A percentile compares a stretch with the other conserved stretches of the same genome.
phyloP scores from a whole-genome alignment of 768 basidiomycete genomes.

The Tricholoma terreum region DNA sequence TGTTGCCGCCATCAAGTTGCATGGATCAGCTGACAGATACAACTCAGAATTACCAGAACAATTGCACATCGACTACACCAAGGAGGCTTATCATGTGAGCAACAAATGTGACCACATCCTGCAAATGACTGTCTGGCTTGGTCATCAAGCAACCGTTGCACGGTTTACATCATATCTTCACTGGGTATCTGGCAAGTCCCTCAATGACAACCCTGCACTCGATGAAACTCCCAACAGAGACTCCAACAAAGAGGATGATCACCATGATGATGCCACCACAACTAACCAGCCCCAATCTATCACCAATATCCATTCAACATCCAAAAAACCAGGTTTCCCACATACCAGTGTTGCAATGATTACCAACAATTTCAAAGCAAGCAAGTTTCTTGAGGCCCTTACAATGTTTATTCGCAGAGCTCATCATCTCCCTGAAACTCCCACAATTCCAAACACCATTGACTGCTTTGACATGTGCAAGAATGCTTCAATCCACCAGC shows the following conservation, averaged over 20 bases:
- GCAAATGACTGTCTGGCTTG: not conserved
- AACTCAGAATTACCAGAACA: not conserved
- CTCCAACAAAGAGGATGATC: not conserved
- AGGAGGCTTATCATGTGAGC: too few relatives aligned
- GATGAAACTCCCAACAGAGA: not conserved
- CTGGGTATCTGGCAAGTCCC: not conserved
- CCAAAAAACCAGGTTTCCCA: not conserved
- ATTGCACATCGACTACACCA: too few relatives aligned
- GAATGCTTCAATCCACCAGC: too few relatives aligned
- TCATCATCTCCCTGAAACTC: not conserved
- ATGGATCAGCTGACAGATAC: not conserved
- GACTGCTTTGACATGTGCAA: not conserved
- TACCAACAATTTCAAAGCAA: not conserved
- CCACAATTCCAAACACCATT: not conserved
- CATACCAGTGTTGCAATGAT: not conserved
- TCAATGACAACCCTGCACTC: not conserved
- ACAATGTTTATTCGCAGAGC: too few relatives aligned
- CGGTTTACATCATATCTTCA: not conserved
- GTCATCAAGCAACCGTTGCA: not conserved
- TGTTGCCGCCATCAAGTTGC: not conserved
- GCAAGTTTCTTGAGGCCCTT: not conserved
- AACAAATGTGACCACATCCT: not conserved
- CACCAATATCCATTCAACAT: too few relatives aligned
- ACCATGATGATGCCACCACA: not conserved
- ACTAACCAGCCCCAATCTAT: not conserved